These are phyloP conservation scores for Drechslerella dactyloides DNA, from an alignment of 2,329 filamentous ascomycete species.

Conservation along the genomic window DNA sequence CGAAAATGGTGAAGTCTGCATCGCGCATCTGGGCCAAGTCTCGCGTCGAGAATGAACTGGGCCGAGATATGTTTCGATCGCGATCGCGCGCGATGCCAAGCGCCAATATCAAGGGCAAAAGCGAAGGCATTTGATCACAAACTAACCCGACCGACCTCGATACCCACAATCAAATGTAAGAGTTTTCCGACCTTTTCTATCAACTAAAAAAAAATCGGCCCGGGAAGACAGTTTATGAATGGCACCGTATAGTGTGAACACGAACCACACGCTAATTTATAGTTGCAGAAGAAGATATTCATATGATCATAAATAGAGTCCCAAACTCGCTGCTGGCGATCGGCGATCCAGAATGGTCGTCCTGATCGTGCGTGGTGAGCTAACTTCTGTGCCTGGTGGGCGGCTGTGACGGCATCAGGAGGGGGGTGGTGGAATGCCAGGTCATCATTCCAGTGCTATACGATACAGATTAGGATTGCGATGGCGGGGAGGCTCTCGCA, in stretches of 20 bases:
- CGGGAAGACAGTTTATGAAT: too few relatives aligned
- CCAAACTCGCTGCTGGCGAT: conserved; percentile 5
- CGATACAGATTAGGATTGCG: conserved; percentile 23
- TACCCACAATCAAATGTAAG: conserved; percentile 16
- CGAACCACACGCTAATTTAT: conserved; percentile 26
- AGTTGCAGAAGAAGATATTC: too few relatives aligned
- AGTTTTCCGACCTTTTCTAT: too few relatives aligned
- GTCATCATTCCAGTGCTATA: conserved; percentile 41
- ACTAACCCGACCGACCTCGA: conserved; percentile 14
- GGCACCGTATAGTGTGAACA: too few relatives aligned
- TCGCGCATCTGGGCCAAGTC: too few relatives aligned
- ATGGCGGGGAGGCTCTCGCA: conserved; percentile 17
- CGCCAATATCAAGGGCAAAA: conserved; percentile 1
- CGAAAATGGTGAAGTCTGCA: conserved; percentile 17
- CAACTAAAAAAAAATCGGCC: too few relatives aligned
- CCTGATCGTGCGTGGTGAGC: conserved; percentile 10
- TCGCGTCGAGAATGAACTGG: conserved; percentile 3
- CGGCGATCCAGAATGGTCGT: conserved; percentile 11
- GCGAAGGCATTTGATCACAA: conserved; percentile 29
- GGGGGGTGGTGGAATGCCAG: conserved; percentile 44
- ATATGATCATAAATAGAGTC: conserved; percentile 29
- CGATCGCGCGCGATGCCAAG: conserved; percentile 6
- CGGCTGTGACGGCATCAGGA: conserved; percentile 35
- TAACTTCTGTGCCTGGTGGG: conserved; percentile 35
- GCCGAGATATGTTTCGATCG: conserved; percentile 9